Evolutionary conservation across 306 rosid genomes (phyloP), one percentile per base, ranked within the genome.

Genomic region (Crataegus laevigata): DNA sequence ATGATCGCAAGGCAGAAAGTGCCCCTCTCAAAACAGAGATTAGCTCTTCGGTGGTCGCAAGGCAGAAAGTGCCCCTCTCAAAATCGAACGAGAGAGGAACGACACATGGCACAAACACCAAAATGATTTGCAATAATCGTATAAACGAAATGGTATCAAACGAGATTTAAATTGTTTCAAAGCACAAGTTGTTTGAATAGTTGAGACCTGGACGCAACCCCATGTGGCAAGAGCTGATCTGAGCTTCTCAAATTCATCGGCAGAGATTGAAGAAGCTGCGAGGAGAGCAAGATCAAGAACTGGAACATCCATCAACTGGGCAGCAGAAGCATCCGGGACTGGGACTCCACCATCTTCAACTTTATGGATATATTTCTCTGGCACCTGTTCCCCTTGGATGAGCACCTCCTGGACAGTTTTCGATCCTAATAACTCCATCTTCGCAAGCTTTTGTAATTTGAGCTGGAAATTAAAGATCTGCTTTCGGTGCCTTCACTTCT

Each of bases 151-250:
- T 40, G 43, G 43, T 40, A 40, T 40, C 43, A 40, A 40, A 40
- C 43, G 43, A 40, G 11, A 40, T 10, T 10, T 40, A 40, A 2
- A 40, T 40, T 40, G 43, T 40, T 40, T 40, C 43, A 40, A 40
- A 40, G 43, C 3, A 40, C 43, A 40, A 9, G 43, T 40, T 57
- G 11, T 28, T 13, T 19, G 57, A 61, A 34, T 42, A 40, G 17
- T 17, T n/a, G 43, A 4, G 30, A 81, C 85, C 83, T 81, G 83
- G 61, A 84, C 74, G 72, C 88, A 84, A 25, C 88, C 85, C 75
- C 85, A 81, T 7, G 61, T 55, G 45, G 68, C 21, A 19, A 83
- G 81, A 71, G 68, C 83, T 32, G 63, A 65, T 34, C 68, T 58
- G 36, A 83, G 38, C 25, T 79, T 62, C 4, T 25, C 30, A 8